Conservation (phyloP, 441 rosid species). For the Gossypium aridum region DNA sequence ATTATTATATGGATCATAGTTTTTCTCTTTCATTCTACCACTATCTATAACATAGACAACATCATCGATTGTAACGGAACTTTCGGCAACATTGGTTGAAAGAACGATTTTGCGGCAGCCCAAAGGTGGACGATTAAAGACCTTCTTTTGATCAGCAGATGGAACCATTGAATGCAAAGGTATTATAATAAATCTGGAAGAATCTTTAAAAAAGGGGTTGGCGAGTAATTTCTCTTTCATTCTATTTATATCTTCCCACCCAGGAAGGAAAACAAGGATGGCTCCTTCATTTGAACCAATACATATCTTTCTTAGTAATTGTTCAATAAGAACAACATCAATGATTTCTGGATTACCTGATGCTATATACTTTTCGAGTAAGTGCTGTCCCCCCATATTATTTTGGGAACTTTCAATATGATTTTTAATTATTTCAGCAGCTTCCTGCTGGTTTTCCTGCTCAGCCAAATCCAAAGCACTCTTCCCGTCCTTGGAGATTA, state of each 20-base stretch:
- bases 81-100: constrained; percentile 94
- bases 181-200: constrained; percentile 56
- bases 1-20: constrained; percentile 87
- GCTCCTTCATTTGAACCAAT: constrained; percentile 74
- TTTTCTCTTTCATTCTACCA: constrained; percentile 97
- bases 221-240: constrained; percentile 52
- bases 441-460: constrained; percentile 56
- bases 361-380: constrained; percentile 66
- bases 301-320: constrained; percentile 68
- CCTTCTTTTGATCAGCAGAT: constrained; percentile 74
- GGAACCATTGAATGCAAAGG: constrained; percentile 97
- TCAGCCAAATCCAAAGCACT: constrained; percentile 74
- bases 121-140: constrained; percentile 60
- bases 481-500: constrained; percentile 52
- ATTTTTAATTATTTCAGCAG: constrained; percentile 53
- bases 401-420: constrained; percentile 28
- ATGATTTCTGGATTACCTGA: constrained; percentile 57
- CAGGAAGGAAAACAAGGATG: constrained; percentile 93
- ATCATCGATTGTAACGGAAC: constrained; percentile 91
- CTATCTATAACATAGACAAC: constrained; percentile 96
- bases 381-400: constrained; percentile 35
- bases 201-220: constrained; percentile 47
- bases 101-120: constrained; percentile 92
- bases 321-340: constrained; percentile 72
- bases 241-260: constrained; percentile 91